Evolutionary conservation across 345 rosid genomes (phyloP), one percentile per base, ranked within the genome.

Genomic region (Brassica carinata): DNA sequence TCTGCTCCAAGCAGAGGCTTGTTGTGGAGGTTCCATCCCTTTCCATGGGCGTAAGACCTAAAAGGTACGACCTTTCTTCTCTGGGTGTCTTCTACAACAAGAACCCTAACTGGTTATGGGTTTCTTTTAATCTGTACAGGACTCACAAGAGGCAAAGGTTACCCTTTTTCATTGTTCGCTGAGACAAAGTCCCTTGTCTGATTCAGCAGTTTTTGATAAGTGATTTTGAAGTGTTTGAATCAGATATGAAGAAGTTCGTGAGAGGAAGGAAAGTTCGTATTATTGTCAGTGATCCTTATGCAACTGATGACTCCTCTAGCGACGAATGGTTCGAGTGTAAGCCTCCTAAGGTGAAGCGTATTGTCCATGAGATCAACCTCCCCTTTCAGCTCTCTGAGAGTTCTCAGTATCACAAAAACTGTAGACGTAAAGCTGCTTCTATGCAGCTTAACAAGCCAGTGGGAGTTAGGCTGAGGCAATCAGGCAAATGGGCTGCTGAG

Each of bases 401-500:
- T 29, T 29, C 31, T 29, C 31, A 29, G 31, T 29, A 29, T 29
- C 31, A 29, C 59, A 88, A 82, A 80, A 67, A 57, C 79, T 84
- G 79, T 34, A 30, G 8, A 1, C 77, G 62, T 68, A 72, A 19
- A 72, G 26, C 26, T 23, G 18, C 68, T 67, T 19, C 11, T 65
- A 53, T 27, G 72, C 65, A 45, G 3, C 14, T 2, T 6, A 80
- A 75, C 15, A 66, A 66, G n/a, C 84, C 78, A 58, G 81, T 78
- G n/a, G 99, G 99, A 33, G 91, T 93, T 62, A 83, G 99, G 78
- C 95, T 80, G 69, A 83, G 99, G 61, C 89, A 87, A 72, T 96
- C 98, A 92, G 99, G 99, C 0, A 96, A 85, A 74, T 93, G 92
- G 94, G 92, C 95, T n/a, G 98, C 99, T 40, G 97, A 92, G 83